These are phyloP conservation scores for Adansonia madagascariensis DNA, from an alignment of 441 rosid genomes.

Conservation along the genomic window DNA sequence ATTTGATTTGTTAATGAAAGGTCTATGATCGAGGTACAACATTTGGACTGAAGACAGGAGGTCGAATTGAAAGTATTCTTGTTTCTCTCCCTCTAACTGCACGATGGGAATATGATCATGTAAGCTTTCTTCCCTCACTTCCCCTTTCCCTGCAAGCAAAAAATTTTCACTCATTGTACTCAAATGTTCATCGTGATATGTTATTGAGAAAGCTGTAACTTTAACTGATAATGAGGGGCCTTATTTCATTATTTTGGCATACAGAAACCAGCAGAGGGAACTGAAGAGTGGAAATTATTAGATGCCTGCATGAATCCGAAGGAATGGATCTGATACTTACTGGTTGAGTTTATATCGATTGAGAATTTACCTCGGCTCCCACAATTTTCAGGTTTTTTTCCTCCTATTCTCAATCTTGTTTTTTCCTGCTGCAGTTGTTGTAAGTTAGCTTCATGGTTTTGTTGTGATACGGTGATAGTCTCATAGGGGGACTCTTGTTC, in stretches of 20 bases:
- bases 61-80: constrained; percentile 93
- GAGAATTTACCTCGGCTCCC: not conserved
- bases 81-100: constrained; percentile 91
- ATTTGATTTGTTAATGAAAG: constrained; percentile 43
- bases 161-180: not conserved
- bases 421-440: constrained; percentile 20
- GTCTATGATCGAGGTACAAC: constrained; percentile 97
- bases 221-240: constrained; percentile 17
- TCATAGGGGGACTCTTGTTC: not conserved
- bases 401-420: not conserved
- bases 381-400: not conserved
- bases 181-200: not conserved
- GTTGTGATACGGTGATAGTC: not conserved
- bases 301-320: constrained; percentile 97
- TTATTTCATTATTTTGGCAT: constrained; percentile 11
- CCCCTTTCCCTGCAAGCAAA: not conserved
- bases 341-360: not conserved
- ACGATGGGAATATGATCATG: constrained; percentile 98
- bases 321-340: constrained; percentile 62
- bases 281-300: constrained; percentile 93
- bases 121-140: constrained; percentile 40
- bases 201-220: not conserved
- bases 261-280: constrained; percentile 96
- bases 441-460: constrained; percentile 14
- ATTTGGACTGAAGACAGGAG: constrained; percentile 95